Evolutionary conservation across 2,329 filamentous ascomycete genomes (phyloP), one percentile per base, ranked within the genome.

Genomic region (Zymoseptoria passerinii): DNA sequence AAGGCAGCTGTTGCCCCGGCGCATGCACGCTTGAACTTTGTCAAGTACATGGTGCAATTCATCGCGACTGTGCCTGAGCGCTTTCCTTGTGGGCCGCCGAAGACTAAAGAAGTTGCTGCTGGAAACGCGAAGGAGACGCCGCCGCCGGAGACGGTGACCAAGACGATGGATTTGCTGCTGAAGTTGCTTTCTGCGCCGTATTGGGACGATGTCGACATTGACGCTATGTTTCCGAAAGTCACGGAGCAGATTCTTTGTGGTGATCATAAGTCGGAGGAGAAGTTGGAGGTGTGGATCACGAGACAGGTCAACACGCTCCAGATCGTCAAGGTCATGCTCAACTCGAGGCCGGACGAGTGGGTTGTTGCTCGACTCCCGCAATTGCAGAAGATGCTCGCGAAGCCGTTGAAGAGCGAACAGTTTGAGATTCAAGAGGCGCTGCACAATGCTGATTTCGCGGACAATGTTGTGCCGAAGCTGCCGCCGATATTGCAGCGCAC

Each of bases 11-110:
- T 78, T 23, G 76, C 76, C 13, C 69, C 66, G 18, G 71, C 81
- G 0, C 72, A 82, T 1, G 84, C 88, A 56, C 84, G 92, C 19
- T 82, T 86, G 50, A 87, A 90, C 72, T 87, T 99, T 78, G 82
- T 96, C 52, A 96, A 96, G 74, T 99, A 97, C 69, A 82, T 99
- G 29, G 89, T 97, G 28, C 89, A 94, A 61, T 97, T 97, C 73
- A 96, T 97, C 66, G 92, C 91, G 1, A 88, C 90, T 54, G 80
- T 96, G 20, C 87, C 88, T 18, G 94, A 97, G 73, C 84, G 92
- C 35, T 96, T 89, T 71, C 85, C 86, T 19, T 82, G 67, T 2
- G 65, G 68, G 91, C 88, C 88, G 20, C 81, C 83, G 13, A 88
- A 86, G 66, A 63, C 62, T 52, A 80, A 84, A 49, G 82, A 84